Conservation (phyloP, 768 basidiomycete species). For the Leccinum incarnatum region DNA sequence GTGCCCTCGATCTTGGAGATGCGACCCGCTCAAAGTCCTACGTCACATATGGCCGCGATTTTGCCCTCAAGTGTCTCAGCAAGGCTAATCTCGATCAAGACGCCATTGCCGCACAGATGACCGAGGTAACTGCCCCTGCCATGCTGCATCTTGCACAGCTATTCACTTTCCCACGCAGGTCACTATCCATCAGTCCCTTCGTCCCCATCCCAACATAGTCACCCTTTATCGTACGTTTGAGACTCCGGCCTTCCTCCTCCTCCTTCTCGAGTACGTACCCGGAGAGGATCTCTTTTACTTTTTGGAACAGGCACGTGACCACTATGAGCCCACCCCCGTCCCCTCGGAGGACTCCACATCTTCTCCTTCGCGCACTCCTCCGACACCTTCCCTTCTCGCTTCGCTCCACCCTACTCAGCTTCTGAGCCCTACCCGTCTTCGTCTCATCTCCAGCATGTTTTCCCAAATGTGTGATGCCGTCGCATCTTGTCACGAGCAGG, state of each 20-base stretch:
- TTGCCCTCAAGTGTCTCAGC: conserved; percentile 95
- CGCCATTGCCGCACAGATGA: conserved; percentile 82
- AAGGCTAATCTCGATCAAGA: conserved; percentile 92
- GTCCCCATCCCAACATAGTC: conserved; percentile 89
- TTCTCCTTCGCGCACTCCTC: conserved; percentile 68
- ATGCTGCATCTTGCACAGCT: conserved; percentile 4
- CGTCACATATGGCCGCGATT: conserved; percentile 69
- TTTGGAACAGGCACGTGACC: conserved; percentile 92
- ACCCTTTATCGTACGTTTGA: conserved; percentile 92
- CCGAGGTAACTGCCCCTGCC: conserved; percentile 59
- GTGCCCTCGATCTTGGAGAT: conserved; percentile 53
- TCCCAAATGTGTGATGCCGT: conserved; percentile 99
- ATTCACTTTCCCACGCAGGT: conserved; percentile 48
- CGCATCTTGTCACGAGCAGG: conserved; percentile 86
- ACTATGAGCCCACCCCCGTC: conserved; percentile 54
- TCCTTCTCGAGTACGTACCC: conserved; percentile 93
- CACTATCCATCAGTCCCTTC: conserved; percentile 91
- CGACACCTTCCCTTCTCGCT: conserved; percentile 90
- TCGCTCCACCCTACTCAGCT: conserved; percentile 75
- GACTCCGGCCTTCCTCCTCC: conserved; percentile 85
- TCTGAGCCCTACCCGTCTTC: conserved; percentile 82
- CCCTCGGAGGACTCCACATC: conserved; percentile 12
- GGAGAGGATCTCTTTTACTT: conserved; percentile 99
- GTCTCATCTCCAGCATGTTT: conserved; percentile 96
- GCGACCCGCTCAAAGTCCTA: conserved; percentile 31